A percentile compares a stretch with the other conserved stretches of the same genome.
Conservation (phyloP, 495 filamentous ascomycete species). For the Hypoxylon crocopeplum region DNA sequence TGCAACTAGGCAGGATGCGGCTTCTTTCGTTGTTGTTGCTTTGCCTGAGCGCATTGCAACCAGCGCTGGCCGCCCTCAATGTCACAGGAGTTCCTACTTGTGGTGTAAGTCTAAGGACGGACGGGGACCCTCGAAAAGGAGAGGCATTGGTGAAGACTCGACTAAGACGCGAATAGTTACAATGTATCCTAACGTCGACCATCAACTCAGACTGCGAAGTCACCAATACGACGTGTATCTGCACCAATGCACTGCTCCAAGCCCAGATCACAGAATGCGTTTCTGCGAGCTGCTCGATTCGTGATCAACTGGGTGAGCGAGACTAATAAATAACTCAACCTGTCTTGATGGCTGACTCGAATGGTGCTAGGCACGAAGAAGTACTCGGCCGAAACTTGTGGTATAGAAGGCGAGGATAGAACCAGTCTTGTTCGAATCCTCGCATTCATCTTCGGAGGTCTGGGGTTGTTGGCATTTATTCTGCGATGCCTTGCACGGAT, state of each 20-base stretch:
- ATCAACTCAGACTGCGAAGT: constrained; percentile 37
- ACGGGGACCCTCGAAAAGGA: not conserved
- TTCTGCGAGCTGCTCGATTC: constrained; percentile 36
- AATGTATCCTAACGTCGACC: constrained; percentile 21
- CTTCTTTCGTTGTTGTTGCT: constrained; percentile 28
- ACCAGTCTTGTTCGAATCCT: constrained; percentile 13
- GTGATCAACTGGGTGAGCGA: constrained; percentile 40
- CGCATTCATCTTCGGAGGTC: constrained; percentile 21
- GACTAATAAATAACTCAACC: not conserved
- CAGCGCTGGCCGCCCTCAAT: constrained; percentile 31
- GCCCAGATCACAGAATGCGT: constrained; percentile 40
- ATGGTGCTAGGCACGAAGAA: constrained; percentile 30
- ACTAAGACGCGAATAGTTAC: constrained; percentile 21
- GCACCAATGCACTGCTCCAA: constrained; percentile 37
- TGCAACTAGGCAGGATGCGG: constrained; percentile 20
- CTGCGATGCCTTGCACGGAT: constrained; percentile 28
- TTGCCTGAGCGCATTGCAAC: constrained; percentile 29
- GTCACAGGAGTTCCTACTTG: constrained; percentile 24
- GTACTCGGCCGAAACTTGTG: constrained; percentile 29
- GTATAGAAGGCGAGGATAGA: constrained; percentile 24
- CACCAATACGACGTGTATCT: constrained; percentile 45
- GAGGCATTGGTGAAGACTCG: not conserved
- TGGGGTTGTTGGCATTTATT: constrained; percentile 29
- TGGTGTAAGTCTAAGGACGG: constrained; percentile 27
- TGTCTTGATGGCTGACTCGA: not conserved